Base-by-base conservation (phyloP, 352 stramenopile species). In the Peronosclerospora sorghi region DNA sequence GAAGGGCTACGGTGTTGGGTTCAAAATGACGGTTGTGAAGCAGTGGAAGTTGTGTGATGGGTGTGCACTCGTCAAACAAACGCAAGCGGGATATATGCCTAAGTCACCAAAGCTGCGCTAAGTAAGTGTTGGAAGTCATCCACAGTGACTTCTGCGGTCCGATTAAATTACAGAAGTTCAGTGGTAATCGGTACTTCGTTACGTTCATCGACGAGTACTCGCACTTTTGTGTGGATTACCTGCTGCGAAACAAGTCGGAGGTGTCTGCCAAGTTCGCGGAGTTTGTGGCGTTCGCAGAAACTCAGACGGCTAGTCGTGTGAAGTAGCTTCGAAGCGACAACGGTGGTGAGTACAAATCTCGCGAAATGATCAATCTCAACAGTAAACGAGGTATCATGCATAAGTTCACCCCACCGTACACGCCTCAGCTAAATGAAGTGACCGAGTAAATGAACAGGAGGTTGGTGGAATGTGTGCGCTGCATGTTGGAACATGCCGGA, bases 391-490 rank as follows among this genome's bases (percentile, higher is more conserved):
- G 35, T 0, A 56, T 50, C 21, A 17, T 39, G n/a, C 52, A 60
- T n/a, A 48, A 60, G 14, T 55, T 55, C 32, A 51, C 38, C 4
- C 38, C 45, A 9, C n/a, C 45, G 0, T 45, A 51, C n/a, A 55
- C 45, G 8, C 32, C 45, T 28, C 27, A 55, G 14, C 21, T 47
- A 26, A 55, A 46, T 13, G 39, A 34, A 42, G 27, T 54, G 5
- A 32, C 45, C 1, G 45, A 59, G 21, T 23, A 23, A 10, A 54
- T 48, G 45, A 54, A 51, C 6, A 30, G 28, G 13, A 43, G 24
- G 5, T 29, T 48, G 26, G 7, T 35, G 27, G 18, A 48, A 35
- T 35, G 18, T 2, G 5, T 24, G 19, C 34, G 23, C 14, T 37
- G 24, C 21, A 43, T 53, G 37, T 23, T 53, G 28, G 15, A 43